Percentiles rank a stretch among this genome's conserved stretches.
These are phyloP conservation scores for Pneumocystis canis DNA, from an alignment of 1,139 yeast genomes.

Conservation along the genomic window DNA sequence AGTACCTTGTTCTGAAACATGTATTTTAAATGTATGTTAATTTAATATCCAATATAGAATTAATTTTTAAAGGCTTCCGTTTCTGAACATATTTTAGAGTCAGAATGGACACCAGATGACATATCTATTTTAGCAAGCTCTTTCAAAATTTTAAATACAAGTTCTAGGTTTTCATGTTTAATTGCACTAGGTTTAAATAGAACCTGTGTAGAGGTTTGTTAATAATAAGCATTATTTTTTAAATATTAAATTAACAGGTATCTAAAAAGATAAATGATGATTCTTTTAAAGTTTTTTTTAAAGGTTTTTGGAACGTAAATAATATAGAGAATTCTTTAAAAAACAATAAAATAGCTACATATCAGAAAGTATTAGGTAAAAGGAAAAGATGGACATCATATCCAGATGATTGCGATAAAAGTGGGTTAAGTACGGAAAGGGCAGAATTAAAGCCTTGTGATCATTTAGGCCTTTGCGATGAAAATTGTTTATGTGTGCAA, in stretches of 20 bases:
- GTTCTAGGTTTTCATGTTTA: not conserved
- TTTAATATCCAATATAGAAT: not conserved
- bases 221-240: not conserved
- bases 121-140: not conserved
- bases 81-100: not conserved
- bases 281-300: not conserved
- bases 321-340: slow-evolving; percentile 1
- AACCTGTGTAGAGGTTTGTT: not conserved
- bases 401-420: slow-evolving; percentile 15
- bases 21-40: slow-evolving; percentile 10
- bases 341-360: not conserved
- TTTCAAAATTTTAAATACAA: not conserved
- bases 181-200: not conserved
- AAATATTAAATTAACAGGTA: not conserved
- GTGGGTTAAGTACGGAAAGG: slow-evolving; percentile 13
- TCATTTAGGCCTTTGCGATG: slow-evolving; percentile 14
- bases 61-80: not conserved
- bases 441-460: slow-evolving; percentile 14
- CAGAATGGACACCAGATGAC: slow-evolving; percentile 6
- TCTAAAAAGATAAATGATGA: not conserved
- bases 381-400: slow-evolving; percentile 12
- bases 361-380: slow-evolving; percentile 6
- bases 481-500: slow-evolving; percentile 13
- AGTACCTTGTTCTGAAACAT: slow-evolving; percentile 10
- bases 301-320: not conserved